Base-by-base conservation (phyloP, 192 early-diverging fungal genomes). In the Endogone sp. region DNA sequence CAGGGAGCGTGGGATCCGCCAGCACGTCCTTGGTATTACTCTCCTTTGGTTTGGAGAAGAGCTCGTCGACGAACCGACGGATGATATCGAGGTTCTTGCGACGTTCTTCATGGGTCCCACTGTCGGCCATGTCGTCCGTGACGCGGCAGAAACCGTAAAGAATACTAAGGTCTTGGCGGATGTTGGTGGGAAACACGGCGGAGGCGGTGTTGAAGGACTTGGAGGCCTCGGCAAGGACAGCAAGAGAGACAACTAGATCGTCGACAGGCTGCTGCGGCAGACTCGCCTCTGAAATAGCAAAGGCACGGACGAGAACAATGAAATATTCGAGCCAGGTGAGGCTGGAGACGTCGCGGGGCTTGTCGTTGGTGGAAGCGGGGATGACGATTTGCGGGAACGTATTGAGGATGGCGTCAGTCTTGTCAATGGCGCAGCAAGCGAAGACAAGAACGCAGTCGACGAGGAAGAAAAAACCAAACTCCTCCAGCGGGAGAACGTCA, bases 381-480 rank as follows among this genome's bases (percentile, higher is more conserved):
- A 29, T 23, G 22, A 62, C 49, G 59, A 26, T 26, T 28, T 60
- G 24, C 3, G 71, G 67, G 59, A 70, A 78, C 3, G 44, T 63
- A 23, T 69, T 60, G 4, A 75, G 16, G 22, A 79, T 44, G 6
- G 77, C 69, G 20, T 74, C 63, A 0, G 72, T 60, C 3, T 72
- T 72, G 27, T 79, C 77, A 22, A 74, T 62, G 0, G 73, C 72
- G 66, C 67, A 69, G 13, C 65, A 68, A 24, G 77, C 77, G 71
- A 79, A 79, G 3, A 79, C 77, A 6, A 79, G 57, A 10, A 79
- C 57, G 2, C 66, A 58, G 44, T 74, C 75, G n/a, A 86, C 65
- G 31, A 86, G 55, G 49, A 82, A 75, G 59, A 86, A 86, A 20
- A 84, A 71, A 10, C 76, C 72, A 22, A 69, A 68, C 70, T 86